These are phyloP conservation scores for Collybia sordida DNA, from an alignment of 768 basidiomycete genomes.

Conservation along the genomic window DNA sequence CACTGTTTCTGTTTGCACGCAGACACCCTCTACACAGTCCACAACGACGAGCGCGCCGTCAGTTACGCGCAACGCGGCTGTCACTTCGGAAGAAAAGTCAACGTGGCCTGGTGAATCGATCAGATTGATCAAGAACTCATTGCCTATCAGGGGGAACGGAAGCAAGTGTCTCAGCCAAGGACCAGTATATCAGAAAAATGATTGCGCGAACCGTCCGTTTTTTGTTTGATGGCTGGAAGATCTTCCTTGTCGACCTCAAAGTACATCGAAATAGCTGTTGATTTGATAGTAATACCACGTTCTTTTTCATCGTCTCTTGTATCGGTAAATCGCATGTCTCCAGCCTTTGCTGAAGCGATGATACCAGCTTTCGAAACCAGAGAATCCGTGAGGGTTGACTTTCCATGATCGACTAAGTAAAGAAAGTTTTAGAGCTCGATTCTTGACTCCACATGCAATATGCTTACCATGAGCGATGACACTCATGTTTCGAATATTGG, in stretches of 20 bases:
- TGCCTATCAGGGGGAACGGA: constrained; percentile 43
- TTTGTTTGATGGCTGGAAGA: constrained; percentile 82
- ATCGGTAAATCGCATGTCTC: constrained; percentile 96
- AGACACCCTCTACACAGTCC: constrained; percentile 99
- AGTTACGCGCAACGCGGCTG: constrained; percentile 98
- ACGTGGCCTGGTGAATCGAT: constrained; percentile 97
- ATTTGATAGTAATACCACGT: constrained; percentile 99
- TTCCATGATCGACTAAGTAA: constrained; percentile 93
- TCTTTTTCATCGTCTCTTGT: constrained; percentile 98
- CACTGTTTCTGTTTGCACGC: constrained; percentile 99
- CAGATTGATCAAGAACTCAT: constrained; percentile 95
- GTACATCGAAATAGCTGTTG: constrained; percentile 99
- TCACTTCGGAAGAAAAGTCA: constrained; percentile 99
- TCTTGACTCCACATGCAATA: constrained; percentile 3
- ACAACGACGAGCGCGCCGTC: constrained; percentile 99
- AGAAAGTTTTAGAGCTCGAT: constrained; percentile 11
- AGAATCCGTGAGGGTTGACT: constrained; percentile 98
- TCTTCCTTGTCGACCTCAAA: constrained; percentile 95
- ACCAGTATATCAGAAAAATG: background rate
- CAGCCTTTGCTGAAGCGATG: constrained; percentile 91
- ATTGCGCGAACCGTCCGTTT: constrained; percentile 73
- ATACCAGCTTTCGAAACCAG: constrained; percentile 99
- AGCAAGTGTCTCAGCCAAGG: constrained; percentile 3
- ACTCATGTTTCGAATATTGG: constrained; percentile 95
- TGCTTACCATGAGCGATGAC: constrained; percentile 85